Evolutionary conservation across 169 alveolate genomes (phyloP).

Genomic region (Cryptosporidium ryanae): DNA sequence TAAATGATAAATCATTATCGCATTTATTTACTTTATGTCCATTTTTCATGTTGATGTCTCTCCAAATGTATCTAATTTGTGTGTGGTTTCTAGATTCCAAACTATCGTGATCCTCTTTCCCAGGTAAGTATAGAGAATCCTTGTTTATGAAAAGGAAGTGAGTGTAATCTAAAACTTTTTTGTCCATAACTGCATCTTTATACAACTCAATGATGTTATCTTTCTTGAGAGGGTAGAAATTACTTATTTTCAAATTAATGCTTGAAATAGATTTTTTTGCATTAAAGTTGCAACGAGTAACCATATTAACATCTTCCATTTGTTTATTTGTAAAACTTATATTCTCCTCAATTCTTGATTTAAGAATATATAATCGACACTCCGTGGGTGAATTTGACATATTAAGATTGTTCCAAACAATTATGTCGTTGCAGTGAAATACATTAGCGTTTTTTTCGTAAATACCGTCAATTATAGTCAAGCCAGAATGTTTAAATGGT

Average conservation of each 20-base stretch:
- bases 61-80: constrained; percentile 3
- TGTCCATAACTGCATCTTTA: not conserved
- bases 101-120: not conserved
- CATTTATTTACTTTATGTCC: not conserved
- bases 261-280: not conserved
- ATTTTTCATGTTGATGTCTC: constrained; percentile 2
- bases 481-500: constrained; percentile 51
- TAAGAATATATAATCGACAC: constrained; percentile 41
- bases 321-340: not conserved
- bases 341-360: constrained; percentile 37
- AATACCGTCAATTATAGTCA: constrained; percentile 65
- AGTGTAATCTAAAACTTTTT: not conserved
- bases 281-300: not conserved
- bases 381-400: constrained; percentile 54
- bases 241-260: constrained; percentile 2
- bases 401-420: constrained; percentile 66
- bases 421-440: constrained; percentile 45
- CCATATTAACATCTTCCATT: not conserved
- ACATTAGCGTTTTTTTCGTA: constrained; percentile 14
- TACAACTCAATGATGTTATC: not conserved
- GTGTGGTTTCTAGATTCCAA: not conserved
- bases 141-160: constrained; percentile 15
- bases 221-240: constrained; percentile 9
- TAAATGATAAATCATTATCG: not conserved
- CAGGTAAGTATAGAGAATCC: constrained; percentile 7